phyloP scores from a whole-genome alignment of 2,329 filamentous ascomycete species.

The Macrophomina pseudophaseolina region DNA sequence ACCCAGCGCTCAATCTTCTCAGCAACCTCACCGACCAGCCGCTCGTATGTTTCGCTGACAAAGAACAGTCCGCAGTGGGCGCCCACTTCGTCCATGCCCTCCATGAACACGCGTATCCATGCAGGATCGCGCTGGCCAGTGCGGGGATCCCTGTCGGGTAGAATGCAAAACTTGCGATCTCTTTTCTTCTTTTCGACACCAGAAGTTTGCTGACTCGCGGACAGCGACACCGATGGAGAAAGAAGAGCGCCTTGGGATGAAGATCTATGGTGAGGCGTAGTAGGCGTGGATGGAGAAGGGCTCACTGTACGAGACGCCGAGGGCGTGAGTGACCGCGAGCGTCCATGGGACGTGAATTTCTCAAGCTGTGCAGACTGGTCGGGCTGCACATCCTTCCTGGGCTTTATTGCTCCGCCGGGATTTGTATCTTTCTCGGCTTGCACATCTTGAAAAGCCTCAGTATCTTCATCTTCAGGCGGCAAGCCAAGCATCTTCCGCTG shows the following conservation, averaged over 20 bases:
- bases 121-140: constrained; percentile 59
- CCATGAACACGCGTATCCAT: constrained; percentile 83
- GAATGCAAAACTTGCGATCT: constrained; percentile 77
- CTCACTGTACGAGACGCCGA: background rate
- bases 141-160: constrained; percentile 57
- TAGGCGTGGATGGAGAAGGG: background rate
- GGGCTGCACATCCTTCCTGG: background rate
- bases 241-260: constrained; percentile 8
- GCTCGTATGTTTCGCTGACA: constrained; percentile 73
- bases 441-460: background rate
- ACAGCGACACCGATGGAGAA: constrained; percentile 29
- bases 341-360: background rate
- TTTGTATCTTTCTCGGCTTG: background rate
- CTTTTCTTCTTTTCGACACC: constrained; percentile 22
- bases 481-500: constrained; percentile 24
- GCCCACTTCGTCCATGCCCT: constrained; percentile 80
- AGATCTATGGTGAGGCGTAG: constrained; percentile 30
- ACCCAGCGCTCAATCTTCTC: constrained; percentile 72
- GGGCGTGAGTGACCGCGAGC: background rate
- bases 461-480: constrained; percentile 4
- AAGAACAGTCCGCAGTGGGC: constrained; percentile 86
- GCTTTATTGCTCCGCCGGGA: background rate
- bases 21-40: constrained; percentile 76
- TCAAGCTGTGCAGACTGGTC: background rate
- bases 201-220: constrained; percentile 31